Base-by-base conservation (phyloP, 2,329 filamentous ascomycete genomes). In the Diaporthe eres region DNA sequence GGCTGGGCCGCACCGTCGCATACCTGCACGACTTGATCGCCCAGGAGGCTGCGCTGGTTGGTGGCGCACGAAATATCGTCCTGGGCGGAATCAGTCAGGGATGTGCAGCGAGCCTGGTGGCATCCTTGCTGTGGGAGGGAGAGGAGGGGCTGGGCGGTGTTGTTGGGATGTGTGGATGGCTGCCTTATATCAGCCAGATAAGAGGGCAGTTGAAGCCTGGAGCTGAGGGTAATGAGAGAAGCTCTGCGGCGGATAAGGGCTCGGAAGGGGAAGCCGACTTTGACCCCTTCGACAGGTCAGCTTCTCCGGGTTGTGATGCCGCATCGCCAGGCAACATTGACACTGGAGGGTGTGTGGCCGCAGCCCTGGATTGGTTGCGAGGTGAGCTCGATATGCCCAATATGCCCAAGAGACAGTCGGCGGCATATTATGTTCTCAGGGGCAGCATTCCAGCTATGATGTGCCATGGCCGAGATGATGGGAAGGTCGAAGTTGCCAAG, bases 31-130 rank as follows among this genome's bases (percentile, higher is more conserved):
- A 44, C 0, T 76, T 89, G 0, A 13, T 89, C 0, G 71, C 74
- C 4, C 57, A 75, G 0, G 87, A 89, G 75, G 81, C 85, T 1
- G 78, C 71, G 1, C n/a, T 79, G 0, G 74, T 90, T 0, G 82
- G 82, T 0, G 85, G 86, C 4, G 77, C 82, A 0, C 71, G 77
- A 17, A 86, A 84, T 57, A 80, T 90, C 0, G 80, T 89, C 1
- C 76, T 91, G 0, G 86, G 87, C 53, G 89, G 89, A 0, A 80
- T 90, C 25, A 91, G 90, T 67, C 89, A 91, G 77, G 90, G 89
- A 0, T 89, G 87, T 77, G 89, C 89, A 3, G 86, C 86, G 57
- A 81, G 84, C 0, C 75, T 91, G 75, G 79, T 84, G 25, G 82
- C 85, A 13, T 77, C 85, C 74, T 74, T 91, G 73, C 80, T 86